Evolutionary conservation across 169 alveolate genomes (phyloP).

Genomic region (Blepharisma undulans): DNA sequence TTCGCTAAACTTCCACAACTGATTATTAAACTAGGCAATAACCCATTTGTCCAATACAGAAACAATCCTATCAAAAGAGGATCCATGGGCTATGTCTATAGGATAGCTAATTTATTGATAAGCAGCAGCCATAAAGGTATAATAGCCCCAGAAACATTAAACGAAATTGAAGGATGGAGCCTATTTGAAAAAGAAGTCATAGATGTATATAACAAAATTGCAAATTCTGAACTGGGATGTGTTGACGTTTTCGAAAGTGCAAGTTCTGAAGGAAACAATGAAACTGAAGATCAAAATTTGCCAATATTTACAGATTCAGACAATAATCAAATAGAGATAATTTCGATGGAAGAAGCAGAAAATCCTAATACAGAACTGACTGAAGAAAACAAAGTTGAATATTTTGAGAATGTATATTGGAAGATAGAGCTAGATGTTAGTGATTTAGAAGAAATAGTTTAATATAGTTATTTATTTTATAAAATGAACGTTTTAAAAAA

Average conservation of each 20-base stretch:
- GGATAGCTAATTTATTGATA: neutral
- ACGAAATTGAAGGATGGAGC: neutral
- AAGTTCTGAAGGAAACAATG: neutral
- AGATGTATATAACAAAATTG: neutral
- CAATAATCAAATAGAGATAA: neutral
- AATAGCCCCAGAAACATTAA: neutral
- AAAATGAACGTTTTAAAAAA: neutral
- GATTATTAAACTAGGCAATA: neutral
- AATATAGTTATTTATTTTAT: neutral
- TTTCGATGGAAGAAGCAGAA: neutral
- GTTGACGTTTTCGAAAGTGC: neutral
- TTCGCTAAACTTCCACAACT: neutral
- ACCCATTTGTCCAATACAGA: neutral
- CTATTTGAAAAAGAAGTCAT: neutral
- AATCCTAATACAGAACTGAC: neutral
- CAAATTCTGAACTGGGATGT: neutral
- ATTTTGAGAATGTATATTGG: neutral
- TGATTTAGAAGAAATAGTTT: neutral
- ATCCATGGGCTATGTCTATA: neutral
- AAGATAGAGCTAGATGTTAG: neutral
- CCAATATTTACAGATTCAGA: neutral
- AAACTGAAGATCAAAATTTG: neutral
- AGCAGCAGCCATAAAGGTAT: neutral
- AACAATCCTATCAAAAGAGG: neutral
- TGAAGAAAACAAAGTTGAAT: neutral